Evolutionary conservation across 352 stramenopile species (phyloP), one percentile per base, ranked within the genome.

Genomic region (Globisporangium radiosum): DNA sequence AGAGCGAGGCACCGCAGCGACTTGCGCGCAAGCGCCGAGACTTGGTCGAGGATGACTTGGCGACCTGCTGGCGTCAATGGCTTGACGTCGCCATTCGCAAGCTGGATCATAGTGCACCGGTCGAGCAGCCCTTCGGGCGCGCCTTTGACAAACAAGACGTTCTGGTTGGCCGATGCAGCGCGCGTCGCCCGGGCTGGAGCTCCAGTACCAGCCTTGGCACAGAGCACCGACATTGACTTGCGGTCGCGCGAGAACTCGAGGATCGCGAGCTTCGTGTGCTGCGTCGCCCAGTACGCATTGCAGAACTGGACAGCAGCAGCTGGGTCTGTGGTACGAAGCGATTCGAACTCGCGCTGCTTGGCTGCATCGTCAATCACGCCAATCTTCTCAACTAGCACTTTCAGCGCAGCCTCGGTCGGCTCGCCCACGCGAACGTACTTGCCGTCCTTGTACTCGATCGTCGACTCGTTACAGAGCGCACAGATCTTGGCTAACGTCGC

Each of bases 161-260:
- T 99, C 60, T 87, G 78, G 57, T 80, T 78, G 9, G 79, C 72
- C 0, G 75, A 66, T 7, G 76, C 70, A 55, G 85, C 91, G 48
- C 84, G 81, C 13, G 80, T 91, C 15, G 82, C 62, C 37, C 78
- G 80, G 39, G 72, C 65, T 14, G 47, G 49, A 4, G 66, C 42
- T 5, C 65, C 57, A 13, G 62, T 53, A 11, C 57, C 63, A 37
- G 66, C 55, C 75, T 87, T 90, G 10, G 81, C 56, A 69, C 79
- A 96, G 10, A 99, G 69, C 49, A 99, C 94, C 55, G 90, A 98
- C 96, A 99, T 99, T 40, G 87, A 98, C 81, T 99, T 99, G 52
- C 97, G 89, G 71, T 99, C 91, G 11, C 97, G 87, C 56, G 86
- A 97, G 65, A 99, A 99, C 71, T 99, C 96, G 7, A 99, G 73